Base-by-base conservation (phyloP, 208 protist genomes). In the Tritrichomonas foetus region DNA sequence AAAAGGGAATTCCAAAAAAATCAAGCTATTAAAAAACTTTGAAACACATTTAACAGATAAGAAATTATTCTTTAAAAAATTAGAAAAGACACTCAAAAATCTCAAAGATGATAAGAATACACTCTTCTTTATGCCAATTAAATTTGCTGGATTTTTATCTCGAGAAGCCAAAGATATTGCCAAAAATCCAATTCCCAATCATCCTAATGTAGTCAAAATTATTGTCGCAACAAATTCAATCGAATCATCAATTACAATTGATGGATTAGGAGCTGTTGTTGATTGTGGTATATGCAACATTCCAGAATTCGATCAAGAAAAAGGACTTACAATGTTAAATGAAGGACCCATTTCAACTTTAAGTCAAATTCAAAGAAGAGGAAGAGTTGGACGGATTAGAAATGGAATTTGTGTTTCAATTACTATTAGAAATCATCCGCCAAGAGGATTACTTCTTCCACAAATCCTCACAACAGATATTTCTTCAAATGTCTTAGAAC, bases 281-380 rank as follows among this genome's bases (percentile, higher is more conserved):
- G 78, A 89, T 57, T 27, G 25, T 20, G 13, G 78, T 39, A 1
- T 57, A 39, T 53, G 3, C 5, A 89, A 89, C 3, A 1, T 22
- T 33, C 30, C 78, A 41, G 11, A 16, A 1, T 89, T 27, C 36
- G 47, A 89, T 57, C 0, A 3, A 25, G 5, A 0, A 20, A 57
- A 16, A 9, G 47, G 47, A 39, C 33, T 89, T 0, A 89, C 41
- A 57, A 61, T 14, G 16, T 39, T 89, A 9, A 89, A 39, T 16
- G 78, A 89, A 89, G 25, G 33, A 89, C 30, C 47, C 22, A 89
- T 89, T 27, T 53, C 78, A 57, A 53, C 0, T 20, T 47, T 57
- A 61, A 89, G 22, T n/a, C 78, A 89, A 53, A 57, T 39, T 9
- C 78, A 89, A 61, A 53, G 78, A 39, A 53, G n/a, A 89, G 78